A percentile compares a stretch with the other conserved stretches of the same genome.
Conservation (phyloP, 208 protist genomes). For the Leishmania martiniquensis region DNA sequence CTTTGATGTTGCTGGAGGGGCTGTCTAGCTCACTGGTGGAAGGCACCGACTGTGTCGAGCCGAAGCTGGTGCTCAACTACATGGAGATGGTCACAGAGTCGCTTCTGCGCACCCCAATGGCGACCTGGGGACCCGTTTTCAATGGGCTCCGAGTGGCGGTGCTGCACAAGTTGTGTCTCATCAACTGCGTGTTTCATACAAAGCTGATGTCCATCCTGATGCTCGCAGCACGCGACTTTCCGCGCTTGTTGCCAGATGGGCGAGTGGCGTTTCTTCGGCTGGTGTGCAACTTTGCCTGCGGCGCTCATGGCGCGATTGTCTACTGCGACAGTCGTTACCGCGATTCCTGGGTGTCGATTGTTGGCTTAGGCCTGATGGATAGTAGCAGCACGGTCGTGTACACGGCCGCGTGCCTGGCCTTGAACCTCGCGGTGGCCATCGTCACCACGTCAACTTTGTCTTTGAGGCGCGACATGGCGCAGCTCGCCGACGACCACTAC, state of each 20-base stretch:
- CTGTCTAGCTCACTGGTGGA: conserved; percentile 28
- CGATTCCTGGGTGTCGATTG: conserved; percentile 56
- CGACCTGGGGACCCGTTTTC: conserved; percentile 74
- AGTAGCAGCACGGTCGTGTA: conserved; percentile 57
- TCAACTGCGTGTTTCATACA: conserved; percentile 49
- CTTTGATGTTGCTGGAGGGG: conserved; percentile 26
- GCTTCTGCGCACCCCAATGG: conserved; percentile 44
- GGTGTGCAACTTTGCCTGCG: conserved; percentile 71
- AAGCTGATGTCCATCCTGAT: conserved; percentile 50
- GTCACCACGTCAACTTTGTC: conserved; percentile 36
- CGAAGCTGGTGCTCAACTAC: conserved; percentile 40
- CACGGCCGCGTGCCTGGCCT: conserved; percentile 69
- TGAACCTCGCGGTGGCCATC: conserved; percentile 64
- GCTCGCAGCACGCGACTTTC: conserved; percentile 56
- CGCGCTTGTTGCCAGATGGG: conserved; percentile 54
- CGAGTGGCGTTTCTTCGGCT: conserved; percentile 68
- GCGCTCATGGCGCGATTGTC: conserved; percentile 54
- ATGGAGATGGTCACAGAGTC: conserved; percentile 49
- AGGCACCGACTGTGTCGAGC: conserved; percentile 41
- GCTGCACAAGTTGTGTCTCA: conserved; percentile 62
- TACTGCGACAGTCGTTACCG: conserved; percentile 46
- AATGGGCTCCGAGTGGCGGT: conserved; percentile 71
- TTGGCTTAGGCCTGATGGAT: conserved; percentile 70
- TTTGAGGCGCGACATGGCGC: conserved; percentile 36
- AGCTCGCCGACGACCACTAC: conserved; percentile 26